phyloP scores from a whole-genome alignment of 1,284 basidiomycete species.

The Tilletia caries region DNA sequence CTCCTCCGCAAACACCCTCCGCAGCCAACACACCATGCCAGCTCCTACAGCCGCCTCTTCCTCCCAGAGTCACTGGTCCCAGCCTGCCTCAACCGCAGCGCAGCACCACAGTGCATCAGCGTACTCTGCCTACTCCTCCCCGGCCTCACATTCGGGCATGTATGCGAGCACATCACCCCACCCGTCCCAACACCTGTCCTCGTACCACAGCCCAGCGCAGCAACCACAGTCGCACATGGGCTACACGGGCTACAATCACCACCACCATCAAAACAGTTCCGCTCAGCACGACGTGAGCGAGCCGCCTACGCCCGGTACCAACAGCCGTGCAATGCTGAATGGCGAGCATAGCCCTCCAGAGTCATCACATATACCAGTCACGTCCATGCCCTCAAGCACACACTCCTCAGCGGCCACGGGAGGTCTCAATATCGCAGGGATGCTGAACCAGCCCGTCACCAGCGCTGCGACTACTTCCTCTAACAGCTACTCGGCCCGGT shows the following conservation, averaged over 20 bases:
- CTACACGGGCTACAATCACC: neutral
- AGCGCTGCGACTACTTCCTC: neutral
- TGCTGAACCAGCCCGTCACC: conserved; percentile 2
- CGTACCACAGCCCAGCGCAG: neutral
- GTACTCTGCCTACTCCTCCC: conserved; percentile 12
- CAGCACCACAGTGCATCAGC: neutral
- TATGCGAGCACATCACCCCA: neutral
- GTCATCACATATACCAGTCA: neutral
- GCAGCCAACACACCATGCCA: conserved; percentile 9
- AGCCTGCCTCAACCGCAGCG: neutral
- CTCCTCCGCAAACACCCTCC: conserved; percentile 1
- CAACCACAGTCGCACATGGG: conserved; percentile 3
- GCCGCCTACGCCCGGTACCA: neutral
- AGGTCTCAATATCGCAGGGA: conserved; percentile 7
- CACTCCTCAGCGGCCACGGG: conserved; percentile 7
- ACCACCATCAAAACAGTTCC: neutral
- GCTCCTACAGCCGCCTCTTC: neutral
- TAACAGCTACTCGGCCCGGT: neutral
- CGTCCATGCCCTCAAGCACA: neutral
- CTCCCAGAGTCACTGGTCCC: conserved; percentile 4
- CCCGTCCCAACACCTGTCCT: neutral
- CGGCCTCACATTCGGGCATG: neutral
- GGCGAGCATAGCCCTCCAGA: neutral
- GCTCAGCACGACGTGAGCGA: neutral
- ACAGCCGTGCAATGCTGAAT: neutral